These are phyloP conservation scores for Paxillus rubicundulus DNA, from an alignment of 768 basidiomycete genomes.

Conservation along the genomic window DNA sequence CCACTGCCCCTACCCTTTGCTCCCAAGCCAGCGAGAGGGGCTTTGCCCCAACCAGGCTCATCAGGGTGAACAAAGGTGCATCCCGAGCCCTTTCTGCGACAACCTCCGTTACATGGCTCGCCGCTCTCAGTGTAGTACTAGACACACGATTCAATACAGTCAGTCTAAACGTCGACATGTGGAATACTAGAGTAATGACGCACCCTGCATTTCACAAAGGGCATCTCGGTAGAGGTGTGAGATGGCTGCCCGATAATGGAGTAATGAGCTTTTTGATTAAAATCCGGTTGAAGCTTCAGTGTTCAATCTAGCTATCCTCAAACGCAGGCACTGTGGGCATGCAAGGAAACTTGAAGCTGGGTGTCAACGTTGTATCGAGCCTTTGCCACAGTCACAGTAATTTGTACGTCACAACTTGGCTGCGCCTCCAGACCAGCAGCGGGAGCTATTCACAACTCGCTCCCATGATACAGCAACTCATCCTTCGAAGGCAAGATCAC, in stretches of 20 bases:
- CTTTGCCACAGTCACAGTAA: too few species aligned
- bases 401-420: too few species aligned
- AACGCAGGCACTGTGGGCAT: background rate
- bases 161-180: background rate
- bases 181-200: conserved; percentile 1
- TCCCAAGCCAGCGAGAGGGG: conserved; percentile 7
- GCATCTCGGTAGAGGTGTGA: conserved; percentile 12
- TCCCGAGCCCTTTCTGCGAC: conserved; percentile 13
- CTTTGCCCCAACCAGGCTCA: conserved; percentile 23
- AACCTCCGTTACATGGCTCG: conserved; percentile 26
- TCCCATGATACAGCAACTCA: conserved; percentile 5
- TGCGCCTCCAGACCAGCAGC: background rate
- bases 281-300: too few species aligned
- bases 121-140: conserved; percentile 34
- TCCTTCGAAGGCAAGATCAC: conserved; percentile 5
- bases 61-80: conserved; percentile 34
- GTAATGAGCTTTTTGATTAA: background rate
- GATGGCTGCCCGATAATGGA: background rate
- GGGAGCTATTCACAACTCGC: conserved; percentile 9
- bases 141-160: background rate
- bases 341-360: background rate
- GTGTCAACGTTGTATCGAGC: too few species aligned
- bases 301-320: background rate
- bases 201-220: conserved; percentile 23
- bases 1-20: conserved; percentile 16